Evolutionary conservation across 2,329 filamentous ascomycete genomes (phyloP).

Genomic region (Hypomyces perniciosus): DNA sequence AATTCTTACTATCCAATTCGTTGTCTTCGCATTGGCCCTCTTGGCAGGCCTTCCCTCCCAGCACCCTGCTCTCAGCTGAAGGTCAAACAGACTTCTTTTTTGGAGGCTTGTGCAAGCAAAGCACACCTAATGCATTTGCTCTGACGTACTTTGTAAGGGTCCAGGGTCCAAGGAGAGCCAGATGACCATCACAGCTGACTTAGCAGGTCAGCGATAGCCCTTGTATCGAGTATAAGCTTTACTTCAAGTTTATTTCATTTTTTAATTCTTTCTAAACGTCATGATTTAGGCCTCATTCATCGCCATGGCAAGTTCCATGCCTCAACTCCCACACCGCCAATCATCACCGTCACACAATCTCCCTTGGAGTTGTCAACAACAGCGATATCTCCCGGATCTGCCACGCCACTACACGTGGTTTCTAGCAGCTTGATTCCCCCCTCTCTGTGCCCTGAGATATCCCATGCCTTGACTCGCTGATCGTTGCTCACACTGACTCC

Average conservation of each 20-base stretch:
- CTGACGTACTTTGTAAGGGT: no score
- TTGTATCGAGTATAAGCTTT: neutral
- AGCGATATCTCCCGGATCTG: conserved; percentile 51
- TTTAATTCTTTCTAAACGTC: neutral
- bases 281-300: neutral
- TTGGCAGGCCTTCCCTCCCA: no score
- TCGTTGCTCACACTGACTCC: conserved; percentile 52
- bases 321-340: conserved; percentile 44
- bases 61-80: no score
- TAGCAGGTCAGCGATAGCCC: neutral
- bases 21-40: no score
- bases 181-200: neutral
- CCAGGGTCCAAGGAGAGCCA: no score
- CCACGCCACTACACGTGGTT: conserved; percentile 52
- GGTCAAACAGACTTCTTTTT: no score
- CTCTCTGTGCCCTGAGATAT: conserved; percentile 22
- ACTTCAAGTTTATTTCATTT: neutral
- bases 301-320: conserved; percentile 27
- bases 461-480: conserved; percentile 54
- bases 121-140: no score
- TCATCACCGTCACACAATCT: conserved; percentile 25
- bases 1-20: no score
- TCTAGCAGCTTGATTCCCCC: conserved; percentile 35
- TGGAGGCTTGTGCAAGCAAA: no score
- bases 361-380: conserved; percentile 23